Base-by-base conservation (phyloP, 768 basidiomycete species). In the Tylopilus sp. region DNA sequence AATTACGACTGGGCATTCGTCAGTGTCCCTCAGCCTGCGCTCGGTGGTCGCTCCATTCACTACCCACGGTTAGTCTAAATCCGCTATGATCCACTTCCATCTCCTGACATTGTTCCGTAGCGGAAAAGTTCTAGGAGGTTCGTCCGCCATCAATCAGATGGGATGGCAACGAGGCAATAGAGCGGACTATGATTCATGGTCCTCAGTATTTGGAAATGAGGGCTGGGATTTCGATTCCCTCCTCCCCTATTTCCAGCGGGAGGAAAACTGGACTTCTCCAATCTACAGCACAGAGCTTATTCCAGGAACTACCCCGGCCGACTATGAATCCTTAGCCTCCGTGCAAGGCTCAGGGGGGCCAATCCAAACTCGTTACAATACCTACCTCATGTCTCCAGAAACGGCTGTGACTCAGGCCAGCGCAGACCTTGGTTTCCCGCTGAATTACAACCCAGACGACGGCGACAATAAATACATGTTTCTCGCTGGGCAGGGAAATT, bases 91-190 rank as follows among this genome's bases (percentile, higher is more conserved):
- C 17, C 14, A 17, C 34, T 29, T 45, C 30, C 14, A 25, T 7
- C 4, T 14, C 1, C 12, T 51, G 21, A 45, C 16, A 19, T 12
- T 3, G 4, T 28, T 5, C 1, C 7, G 19, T n/a, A 51, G 50
- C 24, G 50, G 42, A 21, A 51, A 51, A 22, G 50, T 51, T 24
- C 11, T 51, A 6, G 50, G 50, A 17, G 50, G 50, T 3, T 51
- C 50, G 2, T 51, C 50, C n/a, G 50, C 41, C 14, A 13, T 51
- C 19, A 51, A 51, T 13, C 3, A 29, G 6, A 30, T 45, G 43
- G 43, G 11, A 21, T 45, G 43, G 36, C 36, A 37, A 37, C 36
- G 36, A 3, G 36, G 36, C n/a, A 19, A 19, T 37, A n/a, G 36
- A 3, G 3, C 10, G 36, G 36, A 37, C 19, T 37, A 37, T 11